These are phyloP conservation scores for Cadophora sp. DNA, from an alignment of 2,329 filamentous ascomycete species.

Conservation along the genomic window DNA sequence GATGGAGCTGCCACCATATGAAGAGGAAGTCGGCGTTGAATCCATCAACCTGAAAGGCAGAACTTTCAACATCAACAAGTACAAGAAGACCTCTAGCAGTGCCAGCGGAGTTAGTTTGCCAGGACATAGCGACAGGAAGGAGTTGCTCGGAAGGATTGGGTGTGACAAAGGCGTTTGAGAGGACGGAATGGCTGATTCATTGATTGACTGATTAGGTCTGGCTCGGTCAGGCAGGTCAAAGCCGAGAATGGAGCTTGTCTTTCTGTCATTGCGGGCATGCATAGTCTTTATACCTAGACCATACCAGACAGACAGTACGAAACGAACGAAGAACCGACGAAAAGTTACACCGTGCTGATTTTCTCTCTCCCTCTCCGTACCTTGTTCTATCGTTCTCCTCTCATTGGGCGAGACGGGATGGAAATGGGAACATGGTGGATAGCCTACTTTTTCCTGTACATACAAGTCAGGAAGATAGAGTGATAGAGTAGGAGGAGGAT, in stretches of 20 bases:
- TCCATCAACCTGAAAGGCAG: constrained; percentile 67
- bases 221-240: not conserved
- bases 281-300: constrained; percentile 1
- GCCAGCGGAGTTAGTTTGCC: constrained; percentile 43
- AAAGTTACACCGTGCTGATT: not conserved
- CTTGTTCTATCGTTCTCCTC: not conserved
- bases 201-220: not conserved
- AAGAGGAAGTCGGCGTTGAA: constrained; percentile 80
- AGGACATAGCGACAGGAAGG: constrained; percentile 44
- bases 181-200: not conserved
- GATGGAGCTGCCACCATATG: constrained; percentile 54
- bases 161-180: constrained; percentile 45
- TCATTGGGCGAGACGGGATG: not conserved
- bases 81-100: constrained; percentile 40
- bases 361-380: not conserved
- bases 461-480: no score
- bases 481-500: no score
- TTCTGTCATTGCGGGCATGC: not conserved
- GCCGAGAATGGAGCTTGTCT: not conserved
- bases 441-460: no score
- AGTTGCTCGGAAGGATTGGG: constrained; percentile 45
- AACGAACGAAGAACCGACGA: not conserved
- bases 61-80: constrained; percentile 34
- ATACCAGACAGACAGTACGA: not conserved
- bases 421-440: no score